Percentiles rank a stretch among this genome's conserved stretches.
Evolutionary conservation across 2,329 filamentous ascomycete genomes (phyloP).

Genomic region (Colletotrichum limetticola): DNA sequence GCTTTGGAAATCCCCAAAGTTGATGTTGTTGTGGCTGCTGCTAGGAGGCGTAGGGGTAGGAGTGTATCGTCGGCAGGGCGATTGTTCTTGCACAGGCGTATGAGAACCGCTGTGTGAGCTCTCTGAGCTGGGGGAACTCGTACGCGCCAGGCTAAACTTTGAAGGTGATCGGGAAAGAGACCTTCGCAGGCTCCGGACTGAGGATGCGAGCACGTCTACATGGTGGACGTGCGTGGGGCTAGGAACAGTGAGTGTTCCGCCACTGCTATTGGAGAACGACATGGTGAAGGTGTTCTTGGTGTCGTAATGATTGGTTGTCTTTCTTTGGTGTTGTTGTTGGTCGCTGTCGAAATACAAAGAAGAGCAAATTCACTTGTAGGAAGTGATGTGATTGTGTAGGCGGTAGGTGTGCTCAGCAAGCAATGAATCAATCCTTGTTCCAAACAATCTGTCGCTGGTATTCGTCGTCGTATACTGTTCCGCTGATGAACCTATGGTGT

Average conservation of each 20-base stretch:
- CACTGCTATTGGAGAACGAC: conserved; percentile 69
- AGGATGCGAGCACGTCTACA: conserved; percentile 80
- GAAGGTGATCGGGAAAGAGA: conserved; percentile 95
- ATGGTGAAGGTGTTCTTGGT: conserved; percentile 50
- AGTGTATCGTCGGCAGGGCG: conserved; percentile 58
- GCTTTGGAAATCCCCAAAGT: conserved; percentile 44
- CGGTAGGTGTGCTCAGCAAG: conserved; percentile 11
- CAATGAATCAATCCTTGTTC: conserved; percentile 16
- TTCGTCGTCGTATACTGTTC: conserved; percentile 32
- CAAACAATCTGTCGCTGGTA: conserved; percentile 32
- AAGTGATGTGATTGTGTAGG: conserved; percentile 2
- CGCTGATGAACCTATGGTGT: conserved; percentile 11
- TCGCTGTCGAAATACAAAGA: conserved; percentile 29
- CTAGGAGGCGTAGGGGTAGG: conserved; percentile 33
- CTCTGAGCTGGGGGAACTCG: conserved; percentile 59
- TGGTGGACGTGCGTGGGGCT: conserved; percentile 87
- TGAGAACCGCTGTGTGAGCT: conserved; percentile 51
- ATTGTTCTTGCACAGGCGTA: conserved; percentile 40
- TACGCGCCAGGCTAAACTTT: conserved; percentile 76
- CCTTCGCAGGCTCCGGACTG: conserved; percentile 84
- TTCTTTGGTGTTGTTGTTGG: conserved; percentile 19
- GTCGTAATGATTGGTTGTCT: not conserved
- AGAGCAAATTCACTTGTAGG: conserved; percentile 1
- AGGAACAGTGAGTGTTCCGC: conserved; percentile 85
- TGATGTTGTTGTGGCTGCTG: conserved; percentile 45